Conservation (phyloP, 1,139 yeast species). For the Blastobotrys serpentis region DNA sequence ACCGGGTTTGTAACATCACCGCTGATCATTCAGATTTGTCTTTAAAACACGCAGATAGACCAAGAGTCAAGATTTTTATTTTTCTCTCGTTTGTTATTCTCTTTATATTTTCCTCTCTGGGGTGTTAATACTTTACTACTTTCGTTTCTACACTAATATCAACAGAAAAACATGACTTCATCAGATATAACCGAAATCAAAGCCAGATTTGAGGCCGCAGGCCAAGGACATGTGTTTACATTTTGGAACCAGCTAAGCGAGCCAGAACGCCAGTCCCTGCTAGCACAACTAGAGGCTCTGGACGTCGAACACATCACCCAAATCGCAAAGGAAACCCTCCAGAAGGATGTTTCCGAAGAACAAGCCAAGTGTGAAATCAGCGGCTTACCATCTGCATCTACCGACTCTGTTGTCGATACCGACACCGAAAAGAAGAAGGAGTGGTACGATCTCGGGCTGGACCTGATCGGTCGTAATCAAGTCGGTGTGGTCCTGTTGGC, state of each 20-base stretch:
- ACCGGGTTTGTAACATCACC: constrained; percentile 4
- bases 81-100: constrained; percentile 8
- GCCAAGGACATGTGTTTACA: constrained; percentile 44
- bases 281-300: constrained; percentile 37
- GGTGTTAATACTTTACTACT: constrained; percentile 5
- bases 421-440: constrained; percentile 25
- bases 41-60: background rate
- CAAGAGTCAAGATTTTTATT: background rate
- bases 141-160: background rate
- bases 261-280: constrained; percentile 31
- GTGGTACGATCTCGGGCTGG: constrained; percentile 64
- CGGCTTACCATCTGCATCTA: constrained; percentile 39
- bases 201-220: constrained; percentile 36
- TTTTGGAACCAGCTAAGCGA: constrained; percentile 38
- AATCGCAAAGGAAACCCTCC: constrained; percentile 32
- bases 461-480: constrained; percentile 64
- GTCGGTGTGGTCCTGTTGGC: constrained; percentile 93
- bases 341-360: constrained; percentile 14
- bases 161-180: constrained; percentile 24
- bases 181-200: constrained; percentile 29
- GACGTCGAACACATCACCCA: constrained; percentile 38
- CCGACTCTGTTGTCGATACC: constrained; percentile 38
- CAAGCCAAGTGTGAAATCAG: constrained; percentile 25
- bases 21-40: background rate
- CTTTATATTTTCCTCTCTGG: background rate